phyloP scores from a whole-genome alignment of 2,329 filamentous ascomycete genomes.

The Tolypocladium sp. region DNA sequence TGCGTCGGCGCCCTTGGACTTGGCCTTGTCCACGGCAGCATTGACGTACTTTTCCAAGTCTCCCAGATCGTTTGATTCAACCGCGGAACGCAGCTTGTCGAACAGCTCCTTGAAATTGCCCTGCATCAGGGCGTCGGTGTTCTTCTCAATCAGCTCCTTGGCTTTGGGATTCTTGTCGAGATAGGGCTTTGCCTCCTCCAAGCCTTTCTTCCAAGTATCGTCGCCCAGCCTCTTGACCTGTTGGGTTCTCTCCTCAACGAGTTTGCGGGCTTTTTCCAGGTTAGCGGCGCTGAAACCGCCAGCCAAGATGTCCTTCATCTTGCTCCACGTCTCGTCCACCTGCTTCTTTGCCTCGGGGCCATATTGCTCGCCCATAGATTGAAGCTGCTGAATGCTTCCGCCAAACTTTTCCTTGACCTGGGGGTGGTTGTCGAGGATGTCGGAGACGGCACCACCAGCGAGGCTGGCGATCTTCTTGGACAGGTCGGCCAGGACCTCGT shows the following conservation, averaged over 20 bases:
- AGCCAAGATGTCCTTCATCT: not conserved
- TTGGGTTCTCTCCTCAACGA: not conserved
- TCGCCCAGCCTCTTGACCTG: not conserved
- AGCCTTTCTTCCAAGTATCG: not conserved
- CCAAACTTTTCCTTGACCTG: not conserved
- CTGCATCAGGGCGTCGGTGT: conserved; percentile 56
- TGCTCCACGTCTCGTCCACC: not conserved
- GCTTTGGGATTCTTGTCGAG: not conserved
- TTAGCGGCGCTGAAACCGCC: not conserved
- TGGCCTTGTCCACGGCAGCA: conserved; percentile 23
- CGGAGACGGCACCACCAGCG: not conserved
- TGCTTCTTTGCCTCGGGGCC: not conserved
- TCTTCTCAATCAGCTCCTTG: conserved; percentile 36
- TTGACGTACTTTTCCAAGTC: conserved; percentile 27
- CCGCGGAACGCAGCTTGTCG: conserved; percentile 50
- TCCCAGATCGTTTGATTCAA: conserved; percentile 50
- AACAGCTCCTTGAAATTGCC: conserved; percentile 58
- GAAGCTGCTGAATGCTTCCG: not conserved
- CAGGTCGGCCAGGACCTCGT: conserved; percentile 53
- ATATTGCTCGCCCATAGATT: not conserved
- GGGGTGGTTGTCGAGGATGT: not conserved
- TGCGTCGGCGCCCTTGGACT: conserved; percentile 30
- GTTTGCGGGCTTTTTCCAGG: not conserved
- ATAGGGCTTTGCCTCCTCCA: not conserved
- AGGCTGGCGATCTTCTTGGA: conserved; percentile 50